Conservation (phyloP, 2,329 filamentous ascomycete genomes). For the Ceratocystis colombiana region DNA sequence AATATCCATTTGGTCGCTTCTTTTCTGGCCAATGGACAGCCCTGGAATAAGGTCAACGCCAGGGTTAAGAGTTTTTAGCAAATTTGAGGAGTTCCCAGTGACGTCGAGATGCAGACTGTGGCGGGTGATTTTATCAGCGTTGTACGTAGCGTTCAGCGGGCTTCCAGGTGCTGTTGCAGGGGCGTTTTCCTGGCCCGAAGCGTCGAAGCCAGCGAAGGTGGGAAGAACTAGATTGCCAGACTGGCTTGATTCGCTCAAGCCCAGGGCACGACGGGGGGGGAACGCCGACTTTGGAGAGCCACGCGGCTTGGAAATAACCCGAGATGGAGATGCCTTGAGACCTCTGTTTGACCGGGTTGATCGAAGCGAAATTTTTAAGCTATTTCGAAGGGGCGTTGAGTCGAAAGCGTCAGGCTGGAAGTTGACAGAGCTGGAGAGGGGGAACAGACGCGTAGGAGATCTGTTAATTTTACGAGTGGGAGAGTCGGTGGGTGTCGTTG, state of each 20-base stretch:
- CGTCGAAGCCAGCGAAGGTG: slow-evolving; percentile 25
- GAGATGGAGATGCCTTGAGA: slow-evolving; percentile 39
- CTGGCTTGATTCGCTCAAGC: slow-evolving; percentile 57
- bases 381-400: slow-evolving; percentile 38
- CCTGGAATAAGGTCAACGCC: slow-evolving; percentile 23
- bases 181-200: slow-evolving; percentile 37
- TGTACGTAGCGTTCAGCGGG: slow-evolving; percentile 36
- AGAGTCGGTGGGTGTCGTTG: slow-evolving; percentile 22
- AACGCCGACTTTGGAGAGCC: slow-evolving; percentile 72
- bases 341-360: slow-evolving; percentile 51
- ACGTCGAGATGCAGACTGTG: slow-evolving; percentile 44
- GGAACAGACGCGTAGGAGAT: slow-evolving; percentile 24
- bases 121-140: slow-evolving; percentile 41
- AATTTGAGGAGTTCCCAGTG: slow-evolving; percentile 17
- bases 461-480: slow-evolving; percentile 28
- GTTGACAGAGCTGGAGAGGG: slow-evolving; percentile 30
- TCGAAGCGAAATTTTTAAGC: slow-evolving; percentile 55
- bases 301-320: slow-evolving; percentile 50
- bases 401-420: slow-evolving; percentile 53
- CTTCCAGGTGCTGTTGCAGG: slow-evolving; percentile 31
- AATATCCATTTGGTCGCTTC: slow-evolving; percentile 87
- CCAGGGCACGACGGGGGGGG: slow-evolving; percentile 48
- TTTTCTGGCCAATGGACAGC: slow-evolving; percentile 39
- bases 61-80: slow-evolving; percentile 12
- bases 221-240: slow-evolving; percentile 55